These are phyloP conservation scores for Starmera stellimalicola DNA, from an alignment of 1,139 yeast species.

Conservation along the genomic window DNA sequence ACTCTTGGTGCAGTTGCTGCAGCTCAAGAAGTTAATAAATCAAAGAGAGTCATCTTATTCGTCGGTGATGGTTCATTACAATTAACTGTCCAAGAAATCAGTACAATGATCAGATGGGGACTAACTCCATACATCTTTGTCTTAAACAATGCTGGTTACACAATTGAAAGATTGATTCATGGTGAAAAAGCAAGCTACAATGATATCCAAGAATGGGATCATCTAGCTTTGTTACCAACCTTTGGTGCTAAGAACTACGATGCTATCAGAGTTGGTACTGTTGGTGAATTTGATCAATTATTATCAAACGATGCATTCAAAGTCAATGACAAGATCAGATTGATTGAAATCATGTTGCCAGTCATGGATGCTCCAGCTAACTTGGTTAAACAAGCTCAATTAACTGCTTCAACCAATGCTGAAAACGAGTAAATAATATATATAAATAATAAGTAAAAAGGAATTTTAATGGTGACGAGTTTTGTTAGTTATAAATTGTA, in stretches of 20 bases:
- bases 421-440: slow-evolving; percentile 2
- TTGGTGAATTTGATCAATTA: slow-evolving; percentile 58
- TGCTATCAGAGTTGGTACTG: slow-evolving; percentile 45
- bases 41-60: slow-evolving; percentile 67
- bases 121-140: slow-evolving; percentile 75
- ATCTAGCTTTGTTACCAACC: slow-evolving; percentile 54
- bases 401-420: slow-evolving; percentile 60
- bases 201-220: slow-evolving; percentile 78
- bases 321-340: slow-evolving; percentile 55
- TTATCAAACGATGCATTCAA: slow-evolving; percentile 47
- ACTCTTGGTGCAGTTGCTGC: slow-evolving; percentile 81
- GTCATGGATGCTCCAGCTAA: slow-evolving; percentile 75
- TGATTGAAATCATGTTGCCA: slow-evolving; percentile 73
- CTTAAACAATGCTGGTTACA: slow-evolving; percentile 80
- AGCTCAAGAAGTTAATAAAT: slow-evolving; percentile 61
- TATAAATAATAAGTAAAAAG: too few species aligned
- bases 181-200: slow-evolving; percentile 71
- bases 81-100: slow-evolving; percentile 79
- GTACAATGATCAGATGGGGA: slow-evolving; percentile 75
- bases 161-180: slow-evolving; percentile 83
- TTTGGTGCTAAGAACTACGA: slow-evolving; percentile 60
- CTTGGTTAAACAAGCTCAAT: slow-evolving; percentile 66
- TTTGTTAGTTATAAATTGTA: too few species aligned
- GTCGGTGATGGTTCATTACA: slow-evolving; percentile 90
- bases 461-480: too few species aligned